Evolutionary conservation across 164 flowering plant species (phyloP), one percentile per base, ranked within the genome.

Genomic region (Liriodendron chinense): DNA sequence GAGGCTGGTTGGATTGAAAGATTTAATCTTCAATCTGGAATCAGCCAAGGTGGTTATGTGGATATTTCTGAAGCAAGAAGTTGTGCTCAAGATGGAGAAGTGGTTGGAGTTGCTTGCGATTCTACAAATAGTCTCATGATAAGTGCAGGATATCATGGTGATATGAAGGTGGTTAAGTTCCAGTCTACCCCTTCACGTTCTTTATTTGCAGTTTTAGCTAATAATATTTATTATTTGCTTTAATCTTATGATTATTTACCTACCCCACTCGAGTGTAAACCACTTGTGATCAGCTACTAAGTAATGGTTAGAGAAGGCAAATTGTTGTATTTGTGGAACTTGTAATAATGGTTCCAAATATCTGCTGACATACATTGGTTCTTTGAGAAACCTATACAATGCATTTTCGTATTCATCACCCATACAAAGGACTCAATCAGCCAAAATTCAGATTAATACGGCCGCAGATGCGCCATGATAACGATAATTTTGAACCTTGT

Each of bases 1-100:
- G 94, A 92, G 21, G 94, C 93, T 79, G 99, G 99, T 81, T 96
- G 98, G 97, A 86, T 96, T 79, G 99, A 96, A 80, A 81, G 94
- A 59, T 96, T 96, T 77, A 96, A 96, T 80, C 94, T 96, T 71
- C 99, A 96, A 77, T 96, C 99, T 76, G 99, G 99, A 70, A 77
- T 90, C 22, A 93, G 98, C 75, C 88, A 98, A 81, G 99, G 99
- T 65, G 84, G 87, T 81, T 96, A 90, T 70, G 13, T 88, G 1
- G 99, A 96, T 83, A 78, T 48, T 34, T 83, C 84, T 53, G 94
- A 82, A 72, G 59, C 71, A 76, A 78, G 80, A 74, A 83, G 78
- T 61, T 87, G 81, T 74, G 98, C 97, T 57, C 99, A 96, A 81
- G 79, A 80, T 74, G 91, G 92, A 14, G 94, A 89, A 85, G 97